Conservation (phyloP, 148 eudicot species). For the Camellia japonica region DNA sequence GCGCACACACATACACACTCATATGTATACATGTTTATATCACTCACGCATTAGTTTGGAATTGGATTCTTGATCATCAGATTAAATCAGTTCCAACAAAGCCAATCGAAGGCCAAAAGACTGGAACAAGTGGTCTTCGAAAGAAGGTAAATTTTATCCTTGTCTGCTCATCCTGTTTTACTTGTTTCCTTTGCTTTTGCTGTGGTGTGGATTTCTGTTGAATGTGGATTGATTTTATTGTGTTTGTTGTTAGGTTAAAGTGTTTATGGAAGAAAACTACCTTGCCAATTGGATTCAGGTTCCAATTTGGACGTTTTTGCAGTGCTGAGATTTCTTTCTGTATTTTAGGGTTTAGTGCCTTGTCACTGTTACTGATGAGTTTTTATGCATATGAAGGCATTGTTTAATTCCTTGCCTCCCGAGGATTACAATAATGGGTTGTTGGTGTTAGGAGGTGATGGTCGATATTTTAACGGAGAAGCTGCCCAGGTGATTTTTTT, state of each 20-base stretch:
- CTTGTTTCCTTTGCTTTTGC: constrained; percentile 8
- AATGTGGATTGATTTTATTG: constrained; percentile 12
- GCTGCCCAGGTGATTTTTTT: constrained; percentile 73
- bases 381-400: constrained; percentile 50
- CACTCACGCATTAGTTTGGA: background rate
- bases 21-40: background rate
- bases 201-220: constrained; percentile 1
- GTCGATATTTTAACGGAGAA: constrained; percentile 87
- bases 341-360: background rate
- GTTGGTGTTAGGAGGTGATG: constrained; percentile 97
- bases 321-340: background rate
- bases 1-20: background rate
- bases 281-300: constrained; percentile 99
- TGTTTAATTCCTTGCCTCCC: constrained; percentile 78
- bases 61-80: constrained; percentile 38
- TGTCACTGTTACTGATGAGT: constrained; percentile 3
- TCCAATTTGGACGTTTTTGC: constrained; percentile 12
- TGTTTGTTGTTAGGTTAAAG: constrained; percentile 64
- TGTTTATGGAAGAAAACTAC: constrained; percentile 87
- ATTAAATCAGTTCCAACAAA: constrained; percentile 60
- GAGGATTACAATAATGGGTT: constrained; percentile 80
- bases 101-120: constrained; percentile 86
- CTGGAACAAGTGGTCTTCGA: constrained; percentile 93
- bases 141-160: constrained; percentile 56
- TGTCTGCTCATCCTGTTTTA: background rate